These are phyloP conservation scores for Talaromyces amestolkiae DNA, from an alignment of 2,329 filamentous ascomycete species.

Conservation along the genomic window DNA sequence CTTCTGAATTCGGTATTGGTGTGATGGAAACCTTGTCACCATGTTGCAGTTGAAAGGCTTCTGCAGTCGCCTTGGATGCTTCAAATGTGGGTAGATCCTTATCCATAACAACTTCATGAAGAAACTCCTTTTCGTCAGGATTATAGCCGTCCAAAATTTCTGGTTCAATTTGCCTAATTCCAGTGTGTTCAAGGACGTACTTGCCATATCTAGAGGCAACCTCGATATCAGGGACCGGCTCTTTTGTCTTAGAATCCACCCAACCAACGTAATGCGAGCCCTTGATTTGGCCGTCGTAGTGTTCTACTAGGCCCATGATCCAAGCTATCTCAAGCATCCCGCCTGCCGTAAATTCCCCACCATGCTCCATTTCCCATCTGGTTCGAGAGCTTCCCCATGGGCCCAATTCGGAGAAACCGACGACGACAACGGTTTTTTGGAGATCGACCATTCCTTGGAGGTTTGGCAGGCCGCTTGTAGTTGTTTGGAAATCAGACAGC, in stretches of 20 bases:
- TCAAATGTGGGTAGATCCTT: constrained; percentile 97
- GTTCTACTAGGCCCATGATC: constrained; percentile 99
- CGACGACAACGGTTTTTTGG: constrained; percentile 95
- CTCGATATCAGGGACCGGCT: constrained; percentile 72
- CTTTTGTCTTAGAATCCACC: constrained; percentile 91
- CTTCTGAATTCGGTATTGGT: constrained; percentile 58
- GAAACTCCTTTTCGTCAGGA: constrained; percentile 94
- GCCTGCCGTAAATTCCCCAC: constrained; percentile 93
- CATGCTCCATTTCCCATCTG: constrained; percentile 98
- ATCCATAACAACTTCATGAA: constrained; percentile 95
- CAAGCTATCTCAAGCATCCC: constrained; percentile 99
- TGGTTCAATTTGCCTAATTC: constrained; percentile 95
- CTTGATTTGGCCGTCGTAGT: constrained; percentile 98
- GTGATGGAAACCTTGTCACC: constrained; percentile 69
- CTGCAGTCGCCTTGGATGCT: constrained; percentile 93
- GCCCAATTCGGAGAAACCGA: constrained; percentile 87
- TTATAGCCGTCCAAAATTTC: constrained; percentile 82
- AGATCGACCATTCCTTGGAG: constrained; percentile 98
- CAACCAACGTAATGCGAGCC: constrained; percentile 88
- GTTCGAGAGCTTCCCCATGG: constrained; percentile 98
- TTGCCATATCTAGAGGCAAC: constrained; percentile 84
- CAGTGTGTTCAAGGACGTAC: constrained; percentile 89
- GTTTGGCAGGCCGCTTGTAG: constrained; percentile 69
- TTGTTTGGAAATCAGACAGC: not conserved
- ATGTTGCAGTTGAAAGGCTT: constrained; percentile 95